Conservation (phyloP, 2,329 filamentous ascomycete genomes). For the Diaporthe ampelina region DNA sequence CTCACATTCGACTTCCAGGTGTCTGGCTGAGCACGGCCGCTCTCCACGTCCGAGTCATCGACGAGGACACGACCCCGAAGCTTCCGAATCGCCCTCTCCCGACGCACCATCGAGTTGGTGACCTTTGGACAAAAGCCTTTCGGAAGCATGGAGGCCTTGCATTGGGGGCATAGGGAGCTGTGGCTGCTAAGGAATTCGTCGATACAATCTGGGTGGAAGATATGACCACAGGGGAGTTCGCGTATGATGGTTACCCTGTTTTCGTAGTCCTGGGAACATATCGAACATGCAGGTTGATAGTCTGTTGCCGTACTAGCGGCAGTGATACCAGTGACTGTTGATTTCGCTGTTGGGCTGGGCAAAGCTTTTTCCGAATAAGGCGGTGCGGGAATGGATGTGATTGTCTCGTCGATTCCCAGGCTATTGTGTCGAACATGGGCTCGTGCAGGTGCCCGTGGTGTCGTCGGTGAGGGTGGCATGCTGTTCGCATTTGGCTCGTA, state of each 20-base stretch:
- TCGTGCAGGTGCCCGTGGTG: constrained; percentile 44
- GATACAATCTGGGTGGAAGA: constrained; percentile 94
- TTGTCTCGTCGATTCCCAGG: constrained; percentile 24
- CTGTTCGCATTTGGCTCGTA: constrained; percentile 62
- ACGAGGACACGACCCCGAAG: constrained; percentile 67
- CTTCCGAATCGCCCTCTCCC: constrained; percentile 78
- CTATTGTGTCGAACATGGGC: constrained; percentile 35
- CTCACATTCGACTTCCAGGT: constrained; percentile 44
- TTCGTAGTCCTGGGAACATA: constrained; percentile 87
- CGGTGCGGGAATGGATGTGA: constrained; percentile 11
- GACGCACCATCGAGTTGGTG: constrained; percentile 88
- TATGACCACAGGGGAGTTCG: constrained; percentile 90
- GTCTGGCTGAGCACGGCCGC: constrained; percentile 32
- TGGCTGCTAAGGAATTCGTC: constrained; percentile 84
- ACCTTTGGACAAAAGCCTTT: constrained; percentile 75
- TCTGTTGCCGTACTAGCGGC: constrained; percentile 63
- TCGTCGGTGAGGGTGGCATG: constrained; percentile 55
- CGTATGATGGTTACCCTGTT: constrained; percentile 80
- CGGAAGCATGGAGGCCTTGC: constrained; percentile 87
- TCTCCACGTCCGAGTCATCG: constrained; percentile 53
- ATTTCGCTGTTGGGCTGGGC: constrained; percentile 43
- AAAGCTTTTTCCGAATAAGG: constrained; percentile 44
- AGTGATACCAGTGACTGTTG: constrained; percentile 42
- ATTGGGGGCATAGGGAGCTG: constrained; percentile 91
- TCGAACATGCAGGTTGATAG: constrained; percentile 87